Base-by-base conservation (phyloP, 1,284 basidiomycete species). In the Melampsora americana region DNA sequence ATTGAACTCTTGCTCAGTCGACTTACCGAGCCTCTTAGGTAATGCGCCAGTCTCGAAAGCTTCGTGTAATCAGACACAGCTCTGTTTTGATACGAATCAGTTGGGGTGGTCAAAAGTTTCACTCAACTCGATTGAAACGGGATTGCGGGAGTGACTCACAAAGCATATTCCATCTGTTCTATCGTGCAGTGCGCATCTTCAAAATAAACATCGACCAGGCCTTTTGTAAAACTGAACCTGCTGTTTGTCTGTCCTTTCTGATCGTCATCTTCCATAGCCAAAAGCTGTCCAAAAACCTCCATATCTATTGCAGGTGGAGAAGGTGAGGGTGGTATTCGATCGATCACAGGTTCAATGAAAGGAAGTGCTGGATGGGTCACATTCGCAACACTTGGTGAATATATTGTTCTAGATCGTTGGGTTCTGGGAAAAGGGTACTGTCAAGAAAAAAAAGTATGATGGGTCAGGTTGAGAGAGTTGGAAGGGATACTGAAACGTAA, bases 261-360 rank as follows among this genome's bases (percentile, higher is more conserved):
- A 42, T 66, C 39, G 20, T 66, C 70, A 72, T 72, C 70, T 32
- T 72, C 70, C 70, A 72, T 72, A 1, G 70, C 70, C 62, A 72
- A 42, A 23, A 72, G 48, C 70, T 72, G 70, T 66, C 64, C 53
- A 44, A 72, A 72, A 14, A 72, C 70, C 11, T 72, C 70, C 28
- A 64, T 72, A 35, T 72, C 70, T n/a, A 72, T 72, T 35, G 48
- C 64, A 28, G 60, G 46, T 46, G 70, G 44, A 11, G n/a, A 64
- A 18, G 60, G 70, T 11, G 61, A 12, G 9, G 44, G n/a, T 5
- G 30, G 53, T n/a, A 26, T 18, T 42, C 20, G 61, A 53, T 18
- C n/a, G 23, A 53, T 35, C 18, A 23, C 26, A 18, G 61, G 61
- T 28, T 30, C 61, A 48, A 39, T 30, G 70, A 48, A 18, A 28